Evolutionary conservation across 805 yeast species (phyloP).

Genomic region (Kluyveromyces wickerhamii): DNA sequence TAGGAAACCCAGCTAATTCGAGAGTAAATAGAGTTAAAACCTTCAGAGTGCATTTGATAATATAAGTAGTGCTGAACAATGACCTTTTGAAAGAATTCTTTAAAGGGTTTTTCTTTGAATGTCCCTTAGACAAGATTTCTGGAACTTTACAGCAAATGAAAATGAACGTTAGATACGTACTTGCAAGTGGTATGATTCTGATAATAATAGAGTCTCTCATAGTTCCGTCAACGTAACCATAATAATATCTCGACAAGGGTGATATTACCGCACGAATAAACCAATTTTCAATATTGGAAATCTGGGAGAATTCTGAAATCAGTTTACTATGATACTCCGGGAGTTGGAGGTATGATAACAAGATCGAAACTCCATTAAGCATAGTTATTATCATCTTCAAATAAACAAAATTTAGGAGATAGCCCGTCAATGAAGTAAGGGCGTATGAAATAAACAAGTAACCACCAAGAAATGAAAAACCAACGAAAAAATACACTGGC

Average conservation of each 20-base stretch:
- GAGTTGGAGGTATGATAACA: background rate
- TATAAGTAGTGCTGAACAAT: constrained; percentile 45
- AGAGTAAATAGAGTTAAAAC: constrained; percentile 67
- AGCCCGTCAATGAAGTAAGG: constrained; percentile 42
- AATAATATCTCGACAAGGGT: constrained; percentile 10
- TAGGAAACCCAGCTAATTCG: constrained; percentile 81
- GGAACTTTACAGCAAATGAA: constrained; percentile 18
- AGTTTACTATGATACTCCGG: constrained; percentile 1
- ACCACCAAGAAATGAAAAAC: constrained; percentile 24
- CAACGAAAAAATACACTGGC: constrained; percentile 22
- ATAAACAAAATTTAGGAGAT: constrained; percentile 11
- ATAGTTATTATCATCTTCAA: background rate
- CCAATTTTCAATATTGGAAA: constrained; percentile 12
- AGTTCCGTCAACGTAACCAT: constrained; percentile 15
- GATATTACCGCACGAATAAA: constrained; percentile 7
- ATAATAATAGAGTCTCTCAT: constrained; percentile 17
- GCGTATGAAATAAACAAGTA: constrained; percentile 38
- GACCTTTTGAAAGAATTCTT: constrained; percentile 35
- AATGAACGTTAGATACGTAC: constrained; percentile 24
- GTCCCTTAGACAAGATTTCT: constrained; percentile 20
- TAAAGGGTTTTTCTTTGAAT: constrained; percentile 24
- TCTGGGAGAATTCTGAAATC: constrained; percentile 7
- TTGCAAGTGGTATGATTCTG: constrained; percentile 23
- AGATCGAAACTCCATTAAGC: background rate
- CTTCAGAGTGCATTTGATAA: constrained; percentile 54